These are phyloP conservation scores for Arthrinium puccinioides DNA, from an alignment of 2,329 filamentous ascomycete genomes.

Conservation along the genomic window DNA sequence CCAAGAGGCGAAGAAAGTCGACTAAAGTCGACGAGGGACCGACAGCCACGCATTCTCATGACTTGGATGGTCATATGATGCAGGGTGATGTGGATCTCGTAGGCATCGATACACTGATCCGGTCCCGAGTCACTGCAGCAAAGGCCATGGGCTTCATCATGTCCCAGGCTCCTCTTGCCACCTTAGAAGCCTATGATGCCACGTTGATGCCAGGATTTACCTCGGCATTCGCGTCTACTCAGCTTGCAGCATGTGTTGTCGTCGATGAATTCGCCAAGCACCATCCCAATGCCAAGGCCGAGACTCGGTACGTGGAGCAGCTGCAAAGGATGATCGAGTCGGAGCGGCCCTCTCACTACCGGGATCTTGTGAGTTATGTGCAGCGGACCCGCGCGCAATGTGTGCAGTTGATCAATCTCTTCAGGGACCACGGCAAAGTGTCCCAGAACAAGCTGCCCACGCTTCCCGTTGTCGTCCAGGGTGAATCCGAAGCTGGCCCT, in stretches of 20 bases:
- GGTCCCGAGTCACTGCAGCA: constrained; percentile 82
- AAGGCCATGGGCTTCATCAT: constrained; percentile 82
- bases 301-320: constrained; percentile 53
- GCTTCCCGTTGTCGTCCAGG: constrained; percentile 87
- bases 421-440: constrained; percentile 84
- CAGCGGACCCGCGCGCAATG: constrained; percentile 89
- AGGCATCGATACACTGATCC: constrained; percentile 78
- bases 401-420: constrained; percentile 80
- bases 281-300: constrained; percentile 33
- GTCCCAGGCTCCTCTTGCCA: constrained; percentile 61
- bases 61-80: constrained; percentile 97
- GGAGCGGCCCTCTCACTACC: constrained; percentile 75
- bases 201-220: constrained; percentile 58
- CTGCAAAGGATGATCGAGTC: constrained; percentile 73
- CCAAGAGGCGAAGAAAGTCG: constrained; percentile 75
- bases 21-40: constrained; percentile 70
- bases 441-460: constrained; percentile 66
- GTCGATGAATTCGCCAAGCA: constrained; percentile 81
- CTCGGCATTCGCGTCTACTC: constrained; percentile 75
- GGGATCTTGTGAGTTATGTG: constrained; percentile 83
- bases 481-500: constrained; percentile 83
- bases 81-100: constrained; percentile 94
- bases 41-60: constrained; percentile 66
- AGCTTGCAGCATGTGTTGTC: constrained; percentile 74
- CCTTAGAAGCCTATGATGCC: constrained; percentile 56